Conservation (phyloP, 805 yeast species). For the Candida maltosa region DNA sequence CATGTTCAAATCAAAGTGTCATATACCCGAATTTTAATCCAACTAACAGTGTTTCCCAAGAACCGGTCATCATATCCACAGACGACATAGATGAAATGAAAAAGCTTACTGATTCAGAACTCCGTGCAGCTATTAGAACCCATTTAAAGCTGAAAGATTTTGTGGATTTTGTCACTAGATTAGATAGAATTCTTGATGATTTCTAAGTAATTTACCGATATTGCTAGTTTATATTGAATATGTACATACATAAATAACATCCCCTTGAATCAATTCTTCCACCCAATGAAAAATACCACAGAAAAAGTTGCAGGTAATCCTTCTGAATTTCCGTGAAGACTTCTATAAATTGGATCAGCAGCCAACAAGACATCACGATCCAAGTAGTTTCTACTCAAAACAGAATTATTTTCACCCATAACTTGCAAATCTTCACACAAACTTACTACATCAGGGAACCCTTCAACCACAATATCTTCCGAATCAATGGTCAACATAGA, state of each 20-base stretch:
- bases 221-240: no score
- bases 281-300: conserved; percentile 81
- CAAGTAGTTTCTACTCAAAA: conserved; percentile 41
- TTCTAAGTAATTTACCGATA: conserved; percentile 2
- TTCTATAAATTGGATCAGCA: conserved; percentile 68
- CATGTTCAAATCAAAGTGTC: background rate
- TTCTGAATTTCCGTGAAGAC: conserved; percentile 62
- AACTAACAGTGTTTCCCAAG: background rate
- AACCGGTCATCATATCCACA: background rate
- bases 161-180: conserved; percentile 8
- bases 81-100: conserved; percentile 4
- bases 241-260: background rate
- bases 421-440: conserved; percentile 67
- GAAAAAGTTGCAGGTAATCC: conserved; percentile 78
- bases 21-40: background rate
- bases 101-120: conserved; percentile 3
- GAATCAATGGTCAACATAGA: conserved; percentile 79
- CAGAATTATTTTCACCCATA: conserved; percentile 85
- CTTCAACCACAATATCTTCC: conserved; percentile 74
- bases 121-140: conserved; percentile 2
- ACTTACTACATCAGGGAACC: conserved; percentile 67
- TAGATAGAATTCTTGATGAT: conserved; percentile 9
- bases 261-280: conserved; percentile 69
- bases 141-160: conserved; percentile 10
- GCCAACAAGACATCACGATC: conserved; percentile 67